Percentiles rank a stretch among this genome's conserved stretches.
Evolutionary conservation across 208 protist species (phyloP).

Genomic region (Vickermania spadyakhi): DNA sequence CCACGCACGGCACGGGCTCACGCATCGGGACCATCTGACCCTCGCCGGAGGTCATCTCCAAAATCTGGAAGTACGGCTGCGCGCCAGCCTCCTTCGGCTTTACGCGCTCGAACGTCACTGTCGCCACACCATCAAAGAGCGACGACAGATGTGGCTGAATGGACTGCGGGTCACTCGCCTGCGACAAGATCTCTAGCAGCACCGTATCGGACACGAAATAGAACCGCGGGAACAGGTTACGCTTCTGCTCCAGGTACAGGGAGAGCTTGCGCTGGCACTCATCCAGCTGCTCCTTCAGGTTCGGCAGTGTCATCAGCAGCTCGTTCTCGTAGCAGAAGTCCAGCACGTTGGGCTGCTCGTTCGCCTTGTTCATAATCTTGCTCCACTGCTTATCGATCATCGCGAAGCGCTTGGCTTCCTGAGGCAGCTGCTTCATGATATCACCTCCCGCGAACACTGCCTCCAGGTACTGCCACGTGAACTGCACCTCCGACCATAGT

Average conservation of each 20-base stretch:
- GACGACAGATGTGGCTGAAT: conserved; percentile 92
- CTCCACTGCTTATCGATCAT: conserved; percentile 96
- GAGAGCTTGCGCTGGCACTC: conserved; percentile 96
- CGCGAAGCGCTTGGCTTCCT: conserved; percentile 94
- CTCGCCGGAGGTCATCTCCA: conserved; percentile 86
- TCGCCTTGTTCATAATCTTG: conserved; percentile 96
- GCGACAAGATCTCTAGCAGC: conserved; percentile 96
- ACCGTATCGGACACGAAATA: conserved; percentile 98
- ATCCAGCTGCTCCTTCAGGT: conserved; percentile 94
- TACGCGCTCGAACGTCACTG: conserved; percentile 85
- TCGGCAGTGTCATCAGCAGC: conserved; percentile 90
- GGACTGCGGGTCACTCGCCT: conserved; percentile 90
- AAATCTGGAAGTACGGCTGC: conserved; percentile 88
- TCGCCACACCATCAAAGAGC: conserved; percentile 91
- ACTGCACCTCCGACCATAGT: conserved; percentile 91
- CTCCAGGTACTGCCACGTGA: conserved; percentile 95
- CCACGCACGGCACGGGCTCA: conserved; percentile 83
- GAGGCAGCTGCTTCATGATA: conserved; percentile 95
- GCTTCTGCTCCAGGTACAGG: conserved; percentile 97
- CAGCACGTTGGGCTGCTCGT: conserved; percentile 92
- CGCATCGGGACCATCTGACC: conserved; percentile 86
- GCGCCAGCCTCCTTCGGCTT: conserved; percentile 87
- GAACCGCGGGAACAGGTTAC: conserved; percentile 96
- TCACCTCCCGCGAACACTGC: conserved; percentile 95
- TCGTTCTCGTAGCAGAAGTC: conserved; percentile 95